Conservation (phyloP, 768 basidiomycete species). For the Termitomyces sp. region DNA sequence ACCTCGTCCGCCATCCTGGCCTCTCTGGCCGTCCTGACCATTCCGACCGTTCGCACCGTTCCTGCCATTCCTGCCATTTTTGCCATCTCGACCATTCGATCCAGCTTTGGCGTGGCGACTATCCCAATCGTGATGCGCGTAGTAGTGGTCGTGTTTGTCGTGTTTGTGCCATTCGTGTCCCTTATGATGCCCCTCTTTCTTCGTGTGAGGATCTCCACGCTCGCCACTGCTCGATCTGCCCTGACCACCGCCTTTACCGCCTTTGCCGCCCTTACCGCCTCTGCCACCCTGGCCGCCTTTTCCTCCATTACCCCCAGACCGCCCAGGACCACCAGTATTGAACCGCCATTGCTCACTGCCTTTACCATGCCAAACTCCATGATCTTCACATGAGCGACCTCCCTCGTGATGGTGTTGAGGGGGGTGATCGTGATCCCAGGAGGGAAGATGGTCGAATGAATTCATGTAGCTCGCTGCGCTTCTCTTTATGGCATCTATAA, state of each 20-base stretch:
- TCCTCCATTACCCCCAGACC: neutral
- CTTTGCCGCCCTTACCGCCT: neutral
- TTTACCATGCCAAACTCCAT: neutral
- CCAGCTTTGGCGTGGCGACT: neutral
- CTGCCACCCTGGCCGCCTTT: neutral
- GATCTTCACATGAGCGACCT: neutral
- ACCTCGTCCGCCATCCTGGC: slow-evolving; percentile 2
- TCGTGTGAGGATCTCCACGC: neutral
- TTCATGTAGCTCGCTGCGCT: neutral
- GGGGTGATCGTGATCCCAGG: neutral
- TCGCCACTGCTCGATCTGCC: neutral
- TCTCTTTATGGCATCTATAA: neutral
- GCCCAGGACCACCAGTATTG: neutral
- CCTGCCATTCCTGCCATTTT: neutral
- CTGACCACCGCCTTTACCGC: neutral
- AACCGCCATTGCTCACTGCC: neutral
- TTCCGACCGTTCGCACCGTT: neutral
- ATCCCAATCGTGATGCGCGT: neutral
- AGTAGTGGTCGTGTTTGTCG: neutral
- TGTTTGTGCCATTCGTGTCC: neutral
- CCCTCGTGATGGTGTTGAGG: neutral
- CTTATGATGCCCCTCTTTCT: neutral
- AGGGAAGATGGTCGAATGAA: neutral
- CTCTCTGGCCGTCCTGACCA: neutral
- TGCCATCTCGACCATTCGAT: slow-evolving; percentile 2